These are phyloP conservation scores for Myxozyma neglecta DNA, from an alignment of 805 yeast genomes.

Conservation along the genomic window DNA sequence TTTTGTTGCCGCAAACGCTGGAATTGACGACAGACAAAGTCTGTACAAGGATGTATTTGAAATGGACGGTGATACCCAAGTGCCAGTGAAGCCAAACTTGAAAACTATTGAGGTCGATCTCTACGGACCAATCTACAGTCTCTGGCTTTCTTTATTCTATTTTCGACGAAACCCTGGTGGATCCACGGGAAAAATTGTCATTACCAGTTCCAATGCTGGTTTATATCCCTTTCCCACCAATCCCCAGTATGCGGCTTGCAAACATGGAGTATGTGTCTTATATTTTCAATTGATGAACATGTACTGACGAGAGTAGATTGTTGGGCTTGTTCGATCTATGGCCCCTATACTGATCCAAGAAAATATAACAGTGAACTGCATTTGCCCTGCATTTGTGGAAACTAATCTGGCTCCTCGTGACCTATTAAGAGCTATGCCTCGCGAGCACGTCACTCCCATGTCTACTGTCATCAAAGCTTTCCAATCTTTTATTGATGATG, in stretches of 20 bases:
- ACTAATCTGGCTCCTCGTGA: constrained; percentile 10
- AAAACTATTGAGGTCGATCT: constrained; percentile 12
- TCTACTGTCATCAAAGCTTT: constrained; percentile 9
- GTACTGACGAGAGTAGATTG: background rate
- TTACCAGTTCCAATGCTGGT: constrained; percentile 12
- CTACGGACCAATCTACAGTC: constrained; percentile 8
- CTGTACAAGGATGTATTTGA: constrained; percentile 1
- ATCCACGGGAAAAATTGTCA: constrained; percentile 5
- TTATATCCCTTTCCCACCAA: constrained; percentile 10
- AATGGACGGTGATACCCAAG: background rate
- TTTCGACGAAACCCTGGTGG: constrained; percentile 14
- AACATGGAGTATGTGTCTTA: constrained; percentile 1
- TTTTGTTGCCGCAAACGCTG: constrained; percentile 20
- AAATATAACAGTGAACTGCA: constrained; percentile 11
- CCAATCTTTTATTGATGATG: constrained; percentile 7
- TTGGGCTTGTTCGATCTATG: constrained; percentile 11
- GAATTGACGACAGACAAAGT: constrained; percentile 7
- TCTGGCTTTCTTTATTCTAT: constrained; percentile 9
- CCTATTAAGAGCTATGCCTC: background rate
- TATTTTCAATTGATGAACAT: background rate
- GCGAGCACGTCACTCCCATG: constrained; percentile 17
- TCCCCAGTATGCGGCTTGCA: constrained; percentile 15
- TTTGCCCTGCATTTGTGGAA: constrained; percentile 17
- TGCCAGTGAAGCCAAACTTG: constrained; percentile 12
- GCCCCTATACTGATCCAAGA: constrained; percentile 7